A percentile compares a stretch with the other conserved stretches of the same genome.
Conservation (phyloP, 768 basidiomycete genomes). For the Aureoboletus auriporus region DNA sequence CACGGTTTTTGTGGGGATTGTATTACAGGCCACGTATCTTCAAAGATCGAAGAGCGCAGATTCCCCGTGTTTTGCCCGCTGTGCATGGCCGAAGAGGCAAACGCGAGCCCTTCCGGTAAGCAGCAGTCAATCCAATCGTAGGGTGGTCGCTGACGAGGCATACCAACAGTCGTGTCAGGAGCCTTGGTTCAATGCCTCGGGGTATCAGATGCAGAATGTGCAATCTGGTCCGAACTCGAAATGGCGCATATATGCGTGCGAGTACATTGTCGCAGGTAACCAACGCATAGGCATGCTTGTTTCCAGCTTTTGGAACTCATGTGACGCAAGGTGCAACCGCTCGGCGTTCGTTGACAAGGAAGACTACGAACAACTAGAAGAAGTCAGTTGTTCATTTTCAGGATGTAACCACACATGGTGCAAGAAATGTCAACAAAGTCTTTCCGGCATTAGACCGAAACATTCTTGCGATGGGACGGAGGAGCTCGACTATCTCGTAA, state of each 20-base stretch:
- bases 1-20: constrained; percentile 57
- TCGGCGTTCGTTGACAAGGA: constrained; percentile 46
- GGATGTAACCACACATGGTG: constrained; percentile 56
- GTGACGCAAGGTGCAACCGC: constrained; percentile 43
- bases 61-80: constrained; percentile 61
- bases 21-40: constrained; percentile 37
- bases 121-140: not conserved
- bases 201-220: constrained; percentile 39
- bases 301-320: not conserved
- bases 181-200: constrained; percentile 37
- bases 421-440: constrained; percentile 47
- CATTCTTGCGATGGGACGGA: constrained; percentile 57
- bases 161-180: constrained; percentile 34
- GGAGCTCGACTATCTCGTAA: constrained; percentile 50
- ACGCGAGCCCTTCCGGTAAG: constrained; percentile 32
- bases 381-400: constrained; percentile 47
- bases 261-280: constrained; percentile 48
- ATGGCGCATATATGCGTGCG: constrained; percentile 38
- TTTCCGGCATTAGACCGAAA: constrained; percentile 28
- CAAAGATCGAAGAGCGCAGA: constrained; percentile 46
- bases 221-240: constrained; percentile 43
- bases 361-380: constrained; percentile 39
- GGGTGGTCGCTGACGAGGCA: not conserved
- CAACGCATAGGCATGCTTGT: not conserved
- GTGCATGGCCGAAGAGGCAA: constrained; percentile 38